Evolutionary conservation across 2,329 filamentous ascomycete species (phyloP).

Genomic region (Colletotrichum musae): DNA sequence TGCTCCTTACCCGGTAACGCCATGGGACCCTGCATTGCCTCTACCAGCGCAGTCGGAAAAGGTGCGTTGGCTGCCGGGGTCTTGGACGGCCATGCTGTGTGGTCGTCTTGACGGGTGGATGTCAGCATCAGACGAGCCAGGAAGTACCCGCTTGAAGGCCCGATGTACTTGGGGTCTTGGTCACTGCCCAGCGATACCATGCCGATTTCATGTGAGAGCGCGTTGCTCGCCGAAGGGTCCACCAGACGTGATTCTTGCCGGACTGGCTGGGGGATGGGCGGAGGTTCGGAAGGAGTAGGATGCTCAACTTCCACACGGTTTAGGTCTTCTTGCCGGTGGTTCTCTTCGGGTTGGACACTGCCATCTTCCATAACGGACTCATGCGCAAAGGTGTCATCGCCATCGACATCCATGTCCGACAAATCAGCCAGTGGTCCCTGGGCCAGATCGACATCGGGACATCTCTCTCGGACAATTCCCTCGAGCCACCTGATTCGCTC

Average conservation of each 20-base stretch:
- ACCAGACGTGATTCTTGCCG: conserved; percentile 30
- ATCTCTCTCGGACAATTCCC: conserved; percentile 56
- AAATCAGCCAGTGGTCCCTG: conserved; percentile 20
- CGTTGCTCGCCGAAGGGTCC: conserved; percentile 43
- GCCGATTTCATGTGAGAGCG: conserved; percentile 65
- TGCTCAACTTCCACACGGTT: neutral
- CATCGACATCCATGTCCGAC: conserved; percentile 17
- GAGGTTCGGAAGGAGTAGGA: conserved; percentile 16
- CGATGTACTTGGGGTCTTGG: conserved; percentile 65
- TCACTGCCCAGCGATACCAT: conserved; percentile 64
- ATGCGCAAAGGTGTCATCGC: conserved; percentile 4
- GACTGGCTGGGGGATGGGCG: conserved; percentile 36
- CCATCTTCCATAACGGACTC: conserved; percentile 40
- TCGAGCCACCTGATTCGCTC: conserved; percentile 63
- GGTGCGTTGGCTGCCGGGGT: conserved; percentile 15
- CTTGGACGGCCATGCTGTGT: conserved; percentile 23
- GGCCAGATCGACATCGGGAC: conserved; percentile 59
- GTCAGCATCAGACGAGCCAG: conserved; percentile 63
- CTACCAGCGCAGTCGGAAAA: conserved; percentile 49
- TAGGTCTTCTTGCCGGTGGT: neutral
- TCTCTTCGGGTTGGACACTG: conserved; percentile 38
- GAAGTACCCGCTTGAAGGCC: conserved; percentile 69
- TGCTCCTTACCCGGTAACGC: conserved; percentile 51
- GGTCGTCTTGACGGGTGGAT: conserved; percentile 51
- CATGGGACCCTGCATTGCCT: conserved; percentile 51